Conservation (phyloP, 371 early-diverging fungal species). For the Mortierella sp. region DNA sequence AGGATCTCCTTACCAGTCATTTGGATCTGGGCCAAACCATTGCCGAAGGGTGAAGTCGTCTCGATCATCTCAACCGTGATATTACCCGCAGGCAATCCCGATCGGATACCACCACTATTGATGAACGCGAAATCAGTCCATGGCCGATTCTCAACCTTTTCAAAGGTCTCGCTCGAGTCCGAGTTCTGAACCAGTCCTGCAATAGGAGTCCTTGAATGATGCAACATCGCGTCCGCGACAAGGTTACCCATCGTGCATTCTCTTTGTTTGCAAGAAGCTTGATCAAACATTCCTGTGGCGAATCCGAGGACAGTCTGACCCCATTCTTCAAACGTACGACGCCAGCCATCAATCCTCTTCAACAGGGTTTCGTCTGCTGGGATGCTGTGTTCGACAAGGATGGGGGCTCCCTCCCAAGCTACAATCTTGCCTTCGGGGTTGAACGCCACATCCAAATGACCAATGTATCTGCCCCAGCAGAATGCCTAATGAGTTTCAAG, state of each 20-base stretch:
- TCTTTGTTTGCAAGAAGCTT: conserved; percentile 49
- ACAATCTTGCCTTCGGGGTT: conserved; percentile 61
- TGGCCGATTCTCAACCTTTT: background rate
- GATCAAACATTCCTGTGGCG: conserved; percentile 53
- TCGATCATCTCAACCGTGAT: conserved; percentile 63
- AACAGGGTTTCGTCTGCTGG: conserved; percentile 54
- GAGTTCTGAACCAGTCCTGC: background rate
- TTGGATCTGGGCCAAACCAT: conserved; percentile 54
- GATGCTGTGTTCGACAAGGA: conserved; percentile 62
- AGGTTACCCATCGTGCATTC: conserved; percentile 69
- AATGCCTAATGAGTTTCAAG: conserved; percentile 23
- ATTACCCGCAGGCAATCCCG: conserved; percentile 57
- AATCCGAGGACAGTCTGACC: conserved; percentile 56
- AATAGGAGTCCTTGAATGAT: background rate
- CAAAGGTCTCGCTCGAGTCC: background rate
- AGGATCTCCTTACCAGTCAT: conserved; percentile 59
- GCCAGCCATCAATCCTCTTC: conserved; percentile 58
- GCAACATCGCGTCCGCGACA: conserved; percentile 66
- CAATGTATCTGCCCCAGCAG: conserved; percentile 74
- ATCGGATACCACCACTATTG: conserved; percentile 72
- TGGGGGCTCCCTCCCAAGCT: conserved; percentile 61
- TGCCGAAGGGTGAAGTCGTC: conserved; percentile 68
- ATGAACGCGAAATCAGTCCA: conserved; percentile 56
- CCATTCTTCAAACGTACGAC: conserved; percentile 58
- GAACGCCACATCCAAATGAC: conserved; percentile 70